Evolutionary conservation across 2,329 filamentous ascomycete species (phyloP), one percentile per base, ranked within the genome.

Genomic region (Hypoxylon sp.): DNA sequence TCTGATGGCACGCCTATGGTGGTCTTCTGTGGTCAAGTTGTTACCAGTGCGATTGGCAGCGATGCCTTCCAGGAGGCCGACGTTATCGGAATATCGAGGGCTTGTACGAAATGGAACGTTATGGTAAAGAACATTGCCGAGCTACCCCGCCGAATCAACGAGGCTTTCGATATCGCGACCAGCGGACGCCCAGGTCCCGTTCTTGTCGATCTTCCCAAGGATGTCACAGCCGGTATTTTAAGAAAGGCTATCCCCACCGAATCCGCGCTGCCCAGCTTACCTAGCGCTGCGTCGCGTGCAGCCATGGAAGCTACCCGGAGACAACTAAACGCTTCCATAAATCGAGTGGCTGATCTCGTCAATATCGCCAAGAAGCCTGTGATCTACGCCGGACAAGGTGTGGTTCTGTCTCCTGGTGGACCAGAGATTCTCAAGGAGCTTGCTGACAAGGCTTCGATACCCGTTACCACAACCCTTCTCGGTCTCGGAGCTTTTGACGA

Each of bases 101-200:
- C 92, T 13, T 97, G 92, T 80, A 97, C 92, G 63, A 97, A 97
- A 78, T 99, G 94, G 94, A 97, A 97, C 66, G 91, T 96, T 54
- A 95, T 97, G 91, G 91, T 97, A 37, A 97, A 95, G 81, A 93
- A 88, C 71, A 86, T 96, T 46, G 91, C 90, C 40, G 94, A 99
- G 75, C 80, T 99, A 47, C 94, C 94, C 40, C 85, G 90, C 65
- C 84, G 93, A 60, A 97, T 97, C 69, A 96, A 97, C 72, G 94
- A 97, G 76, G 94, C 94, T 37, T 97, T 97, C 68, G 92, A 97
- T 76, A 97, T 97, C 69, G 94, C 94, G 29, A 97, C 91, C 30
- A 94, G 88, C 65, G 94, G 94, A 54, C 85, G 94, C 37, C 94
- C 94, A 9, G 94, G 94, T 16, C 94, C 94, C 19, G 94, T 97